Percentiles rank a stretch among this genome's conserved stretches.
These are phyloP conservation scores for Raddia guianensis DNA, from an alignment of 176 grass and related monocot species.

Conservation along the genomic window DNA sequence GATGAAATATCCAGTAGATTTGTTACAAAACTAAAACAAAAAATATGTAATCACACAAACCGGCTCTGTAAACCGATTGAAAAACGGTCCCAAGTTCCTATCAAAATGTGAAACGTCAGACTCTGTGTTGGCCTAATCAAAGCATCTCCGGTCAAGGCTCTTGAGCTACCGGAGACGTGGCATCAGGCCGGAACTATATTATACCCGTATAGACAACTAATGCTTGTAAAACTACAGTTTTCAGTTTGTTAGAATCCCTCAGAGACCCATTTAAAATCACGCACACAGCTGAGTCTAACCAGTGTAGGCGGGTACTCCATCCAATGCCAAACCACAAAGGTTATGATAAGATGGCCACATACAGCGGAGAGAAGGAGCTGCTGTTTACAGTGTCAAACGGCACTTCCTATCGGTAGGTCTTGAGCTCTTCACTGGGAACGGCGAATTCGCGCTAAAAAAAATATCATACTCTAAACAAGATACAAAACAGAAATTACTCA, in stretches of 20 bases:
- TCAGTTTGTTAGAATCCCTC: slow-evolving; percentile 34
- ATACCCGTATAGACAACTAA: rapidly evolving
- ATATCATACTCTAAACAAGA: neutral
- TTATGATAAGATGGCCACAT: slow-evolving; percentile 31
- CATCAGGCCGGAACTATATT: slow-evolving; percentile 42
- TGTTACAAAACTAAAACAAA: no score
- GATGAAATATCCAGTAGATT: no score
- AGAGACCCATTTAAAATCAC: slow-evolving; percentile 91
- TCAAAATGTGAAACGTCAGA: slow-evolving; percentile 62
- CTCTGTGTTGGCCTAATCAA: slow-evolving; percentile 61
- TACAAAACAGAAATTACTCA: neutral
- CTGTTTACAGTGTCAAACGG: slow-evolving; percentile 81
- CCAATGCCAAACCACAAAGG: slow-evolving; percentile 42
- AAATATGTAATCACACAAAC: slow-evolving; percentile 72
- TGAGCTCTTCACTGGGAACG: slow-evolving; percentile 44
- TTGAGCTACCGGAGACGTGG: slow-evolving; percentile 64
- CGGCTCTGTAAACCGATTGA: slow-evolving; percentile 68
- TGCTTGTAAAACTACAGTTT: neutral
- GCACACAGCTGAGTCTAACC: slow-evolving; percentile 50
- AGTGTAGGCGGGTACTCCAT: slow-evolving; percentile 5
- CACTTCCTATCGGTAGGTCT: slow-evolving; percentile 88
- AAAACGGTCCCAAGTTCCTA: slow-evolving; percentile 77
- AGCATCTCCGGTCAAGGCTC: slow-evolving; percentile 68
- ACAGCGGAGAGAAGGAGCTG: slow-evolving; percentile 42
- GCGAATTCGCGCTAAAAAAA: neutral